Evolutionary conservation across 208 protist species (phyloP).

Genomic region (Wallacemonas sp.): DNA sequence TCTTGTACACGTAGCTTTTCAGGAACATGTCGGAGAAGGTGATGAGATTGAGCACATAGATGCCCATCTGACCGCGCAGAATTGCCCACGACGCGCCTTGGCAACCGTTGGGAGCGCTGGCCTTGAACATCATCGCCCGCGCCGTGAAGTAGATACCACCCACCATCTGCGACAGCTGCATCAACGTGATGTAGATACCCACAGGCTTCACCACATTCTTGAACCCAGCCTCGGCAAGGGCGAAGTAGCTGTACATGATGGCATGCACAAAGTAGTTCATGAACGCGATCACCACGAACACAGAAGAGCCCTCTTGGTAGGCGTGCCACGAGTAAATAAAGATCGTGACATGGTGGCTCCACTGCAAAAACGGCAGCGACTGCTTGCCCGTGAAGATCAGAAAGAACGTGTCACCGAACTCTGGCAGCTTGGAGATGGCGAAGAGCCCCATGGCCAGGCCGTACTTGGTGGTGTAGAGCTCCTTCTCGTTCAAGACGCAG

Average conservation of each 20-base stretch:
- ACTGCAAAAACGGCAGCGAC: constrained; percentile 74
- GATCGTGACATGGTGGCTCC: constrained; percentile 93
- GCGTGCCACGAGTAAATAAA: constrained; percentile 90
- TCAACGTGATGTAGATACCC: constrained; percentile 81
- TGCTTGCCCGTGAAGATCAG: constrained; percentile 77
- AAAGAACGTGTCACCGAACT: constrained; percentile 87
- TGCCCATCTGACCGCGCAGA: constrained; percentile 53
- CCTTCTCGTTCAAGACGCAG: constrained; percentile 53
- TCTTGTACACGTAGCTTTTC: constrained; percentile 81
- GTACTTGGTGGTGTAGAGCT: constrained; percentile 60
- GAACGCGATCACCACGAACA: constrained; percentile 57
- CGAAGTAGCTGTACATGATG: constrained; percentile 97
- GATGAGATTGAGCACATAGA: constrained; percentile 92
- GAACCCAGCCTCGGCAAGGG: constrained; percentile 60
- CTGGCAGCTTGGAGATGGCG: constrained; percentile 80
- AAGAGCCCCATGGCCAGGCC: constrained; percentile 80
- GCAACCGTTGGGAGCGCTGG: constrained; percentile 20
- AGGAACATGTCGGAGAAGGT: constrained; percentile 93
- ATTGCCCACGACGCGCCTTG: constrained; percentile 34
- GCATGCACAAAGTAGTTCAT: constrained; percentile 95
- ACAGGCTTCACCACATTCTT: constrained; percentile 76
- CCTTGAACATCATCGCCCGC: constrained; percentile 41
- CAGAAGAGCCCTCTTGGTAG: constrained; percentile 44
- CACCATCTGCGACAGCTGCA: constrained; percentile 94
- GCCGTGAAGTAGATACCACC: constrained; percentile 72